Percentiles rank a stretch among this genome's conserved stretches.
phyloP scores from a whole-genome alignment of 805 yeast species.

The Saccharomycopsis sp. region DNA sequence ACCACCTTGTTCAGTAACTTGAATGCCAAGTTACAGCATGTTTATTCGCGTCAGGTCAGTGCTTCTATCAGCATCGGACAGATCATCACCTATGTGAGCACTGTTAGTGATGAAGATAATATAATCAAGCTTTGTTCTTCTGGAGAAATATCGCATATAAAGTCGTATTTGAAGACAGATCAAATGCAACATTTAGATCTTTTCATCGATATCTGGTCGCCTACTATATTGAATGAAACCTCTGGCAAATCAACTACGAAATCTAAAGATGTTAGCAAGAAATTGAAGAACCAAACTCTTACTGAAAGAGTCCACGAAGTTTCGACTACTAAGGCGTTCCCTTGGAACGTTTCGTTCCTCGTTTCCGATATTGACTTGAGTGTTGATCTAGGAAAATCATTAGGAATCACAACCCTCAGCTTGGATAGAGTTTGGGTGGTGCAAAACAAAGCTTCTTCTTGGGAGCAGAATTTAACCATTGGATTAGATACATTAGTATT shows the following conservation, averaged over 20 bases:
- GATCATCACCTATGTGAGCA: not conserved
- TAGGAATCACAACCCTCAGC: slow-evolving; percentile 56
- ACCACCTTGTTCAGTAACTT: slow-evolving; percentile 48
- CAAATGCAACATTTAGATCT: slow-evolving; percentile 83
- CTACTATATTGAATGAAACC: slow-evolving; percentile 28
- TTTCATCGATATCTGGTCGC: slow-evolving; percentile 78
- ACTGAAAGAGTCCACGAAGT: slow-evolving; percentile 49
- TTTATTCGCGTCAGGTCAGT: slow-evolving; percentile 84
- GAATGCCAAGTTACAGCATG: slow-evolving; percentile 75
- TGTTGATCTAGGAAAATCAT: slow-evolving; percentile 76
- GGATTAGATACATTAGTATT: slow-evolving; percentile 50
- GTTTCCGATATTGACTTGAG: slow-evolving; percentile 46
- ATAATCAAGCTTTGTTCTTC: slow-evolving; percentile 39
- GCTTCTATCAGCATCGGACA: slow-evolving; percentile 50
- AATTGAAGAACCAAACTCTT: slow-evolving; percentile 29
- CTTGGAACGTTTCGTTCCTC: slow-evolving; percentile 63
- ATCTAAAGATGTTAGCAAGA: not conserved
- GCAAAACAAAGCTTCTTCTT: slow-evolving; percentile 55
- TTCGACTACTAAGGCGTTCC: slow-evolving; percentile 56
- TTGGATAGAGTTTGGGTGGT: slow-evolving; percentile 63
- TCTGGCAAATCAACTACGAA: slow-evolving; percentile 18
- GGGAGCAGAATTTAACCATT: slow-evolving; percentile 64
- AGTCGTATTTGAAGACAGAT: slow-evolving; percentile 64
- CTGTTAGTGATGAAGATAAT: slow-evolving; percentile 29
- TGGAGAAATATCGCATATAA: slow-evolving; percentile 47